A percentile compares a stretch with the other conserved stretches of the same genome.
These are phyloP conservation scores for Thermothelomyces thermophilus DNA, from an alignment of 2,329 filamentous ascomycete genomes.

Conservation along the genomic window DNA sequence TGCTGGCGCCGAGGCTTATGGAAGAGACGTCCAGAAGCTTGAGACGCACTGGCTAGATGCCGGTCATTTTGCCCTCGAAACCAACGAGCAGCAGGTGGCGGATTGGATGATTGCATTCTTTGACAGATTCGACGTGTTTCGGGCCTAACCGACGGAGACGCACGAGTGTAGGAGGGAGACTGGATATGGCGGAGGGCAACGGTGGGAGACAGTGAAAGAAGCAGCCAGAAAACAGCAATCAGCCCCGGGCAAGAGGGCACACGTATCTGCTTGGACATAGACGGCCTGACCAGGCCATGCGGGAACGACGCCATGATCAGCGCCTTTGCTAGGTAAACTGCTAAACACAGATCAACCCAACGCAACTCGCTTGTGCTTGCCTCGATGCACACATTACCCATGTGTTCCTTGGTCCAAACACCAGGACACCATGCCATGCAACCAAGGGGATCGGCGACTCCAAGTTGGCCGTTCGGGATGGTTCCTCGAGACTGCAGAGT, in stretches of 20 bases:
- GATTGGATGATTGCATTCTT: slow-evolving; percentile 27
- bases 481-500: not conserved
- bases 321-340: too few relatives aligned
- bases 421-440: slow-evolving; percentile 13
- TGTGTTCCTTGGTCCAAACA: slow-evolving; percentile 10
- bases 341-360: not conserved
- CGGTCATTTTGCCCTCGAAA: slow-evolving; percentile 48
- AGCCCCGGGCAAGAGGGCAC: not conserved
- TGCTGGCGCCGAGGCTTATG: slow-evolving; percentile 48
- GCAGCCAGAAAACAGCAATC: not conserved
- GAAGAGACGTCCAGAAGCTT: slow-evolving; percentile 40
- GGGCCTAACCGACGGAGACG: not conserved
- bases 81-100: slow-evolving; percentile 29
- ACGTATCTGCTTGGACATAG: not conserved
- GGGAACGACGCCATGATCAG: too few relatives aligned
- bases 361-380: slow-evolving; percentile 14
- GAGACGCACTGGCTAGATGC: slow-evolving; percentile 47
- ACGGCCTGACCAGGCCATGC: too few relatives aligned
- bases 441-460: not conserved
- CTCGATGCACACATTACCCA: slow-evolving; percentile 13
- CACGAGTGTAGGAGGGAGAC: not conserved
- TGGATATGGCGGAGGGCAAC: not conserved
- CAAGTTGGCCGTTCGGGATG: not conserved
- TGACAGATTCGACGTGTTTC: slow-evolving; percentile 24
- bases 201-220: not conserved